These are phyloP conservation scores for Leccinum subtestaceum DNA, from an alignment of 768 basidiomycete species.

Conservation along the genomic window DNA sequence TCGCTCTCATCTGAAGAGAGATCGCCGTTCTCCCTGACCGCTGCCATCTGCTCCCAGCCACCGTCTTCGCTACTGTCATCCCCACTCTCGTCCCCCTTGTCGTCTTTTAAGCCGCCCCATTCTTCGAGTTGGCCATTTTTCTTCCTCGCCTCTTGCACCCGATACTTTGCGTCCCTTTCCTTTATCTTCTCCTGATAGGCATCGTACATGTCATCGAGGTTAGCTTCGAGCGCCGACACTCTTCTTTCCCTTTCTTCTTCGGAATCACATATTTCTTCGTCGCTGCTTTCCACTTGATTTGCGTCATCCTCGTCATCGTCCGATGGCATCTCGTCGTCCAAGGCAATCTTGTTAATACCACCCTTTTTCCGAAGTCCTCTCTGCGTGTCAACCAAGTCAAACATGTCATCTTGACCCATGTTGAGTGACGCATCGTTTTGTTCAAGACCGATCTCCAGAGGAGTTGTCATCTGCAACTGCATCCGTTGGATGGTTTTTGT, in stretches of 20 bases:
- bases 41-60: conserved; percentile 69
- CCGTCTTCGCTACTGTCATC: conserved; percentile 46
- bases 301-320: conserved; percentile 41
- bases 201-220: conserved; percentile 87
- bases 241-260: conserved; percentile 72
- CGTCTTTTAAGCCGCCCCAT: conserved; percentile 72
- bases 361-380: conserved; percentile 40
- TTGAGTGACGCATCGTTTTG: conserved; percentile 71
- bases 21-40: conserved; percentile 47
- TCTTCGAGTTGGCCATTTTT: conserved; percentile 73
- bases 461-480: conserved; percentile 96
- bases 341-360: conserved; percentile 37
- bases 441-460: conserved; percentile 92
- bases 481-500: conserved; percentile 86
- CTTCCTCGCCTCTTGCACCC: conserved; percentile 72
- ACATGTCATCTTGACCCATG: conserved; percentile 82
- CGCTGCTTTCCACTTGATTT: conserved; percentile 27
- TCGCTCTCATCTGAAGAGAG: conserved; percentile 55
- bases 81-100: conserved; percentile 38
- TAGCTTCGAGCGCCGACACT: conserved; percentile 67
- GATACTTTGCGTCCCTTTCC: conserved; percentile 86
- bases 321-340: conserved; percentile 41
- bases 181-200: conserved; percentile 76
- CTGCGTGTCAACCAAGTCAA: conserved; percentile 74
- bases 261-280: conserved; percentile 49